phyloP scores from a whole-genome alignment of 1,284 basidiomycete species.

The Cryptococcus wingfieldii region DNA sequence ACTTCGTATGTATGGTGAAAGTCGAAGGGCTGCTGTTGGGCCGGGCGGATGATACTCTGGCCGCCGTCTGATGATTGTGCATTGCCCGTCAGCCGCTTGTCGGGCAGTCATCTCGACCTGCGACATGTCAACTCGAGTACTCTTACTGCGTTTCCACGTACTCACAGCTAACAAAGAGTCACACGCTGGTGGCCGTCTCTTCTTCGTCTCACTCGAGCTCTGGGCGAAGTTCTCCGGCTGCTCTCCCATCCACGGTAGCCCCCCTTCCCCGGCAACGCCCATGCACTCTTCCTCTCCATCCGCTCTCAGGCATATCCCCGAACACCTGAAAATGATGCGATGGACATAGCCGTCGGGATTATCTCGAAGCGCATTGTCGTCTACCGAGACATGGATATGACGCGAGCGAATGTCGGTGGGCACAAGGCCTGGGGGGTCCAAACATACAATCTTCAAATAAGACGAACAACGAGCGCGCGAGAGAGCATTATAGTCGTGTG shows the following conservation, averaged over 20 bases:
- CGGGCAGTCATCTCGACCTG: conserved; percentile 1
- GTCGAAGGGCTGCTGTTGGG: background rate
- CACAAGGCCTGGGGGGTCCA: conserved; percentile 1
- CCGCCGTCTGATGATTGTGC: background rate
- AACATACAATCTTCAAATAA: background rate
- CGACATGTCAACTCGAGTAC: background rate
- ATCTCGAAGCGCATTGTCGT: background rate
- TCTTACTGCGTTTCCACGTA: background rate
- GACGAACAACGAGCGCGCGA: background rate
- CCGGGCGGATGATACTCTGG: background rate
- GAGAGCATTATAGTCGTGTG: conserved; percentile 2
- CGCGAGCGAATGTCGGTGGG: conserved; percentile 3
- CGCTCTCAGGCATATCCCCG: background rate
- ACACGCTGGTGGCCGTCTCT: background rate
- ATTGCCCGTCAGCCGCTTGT: conserved; percentile 1
- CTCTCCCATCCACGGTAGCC: background rate
- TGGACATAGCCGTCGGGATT: background rate
- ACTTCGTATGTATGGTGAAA: conserved; percentile 1
- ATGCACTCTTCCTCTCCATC: background rate
- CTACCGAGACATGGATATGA: background rate
- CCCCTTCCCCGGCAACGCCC: background rate
- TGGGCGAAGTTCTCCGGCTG: background rate
- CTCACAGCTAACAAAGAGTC: background rate
- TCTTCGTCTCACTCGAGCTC: background rate
- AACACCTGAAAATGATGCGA: conserved; percentile 1